Evolutionary conservation across 1,284 basidiomycete genomes (phyloP), one percentile per base, ranked within the genome.

Genomic region (Cryptococcus hybrid): DNA sequence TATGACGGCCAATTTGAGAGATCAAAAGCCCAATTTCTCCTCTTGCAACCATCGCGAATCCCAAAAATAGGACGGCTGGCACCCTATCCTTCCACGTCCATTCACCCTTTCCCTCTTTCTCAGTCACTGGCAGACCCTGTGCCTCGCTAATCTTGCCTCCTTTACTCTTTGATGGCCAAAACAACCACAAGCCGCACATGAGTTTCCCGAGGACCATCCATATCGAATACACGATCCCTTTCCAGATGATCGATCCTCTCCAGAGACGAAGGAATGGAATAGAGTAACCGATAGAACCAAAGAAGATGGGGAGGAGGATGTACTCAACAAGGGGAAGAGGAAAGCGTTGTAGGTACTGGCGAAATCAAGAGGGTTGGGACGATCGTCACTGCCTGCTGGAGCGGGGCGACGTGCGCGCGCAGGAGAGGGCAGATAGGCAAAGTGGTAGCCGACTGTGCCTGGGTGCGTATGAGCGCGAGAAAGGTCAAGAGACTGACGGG

Each of bases 241-340:
- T 71, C 84, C 84, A 85, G 52, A 84, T 70, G 49, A 81, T 73
- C 1, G 45, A 60, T n/a, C n/a, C 81, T 2, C 65, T 64, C 74
- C 81, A 84, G 12, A 85, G 71, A 0, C 78, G 71, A 9, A 80
- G 68, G 63, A 85, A 82, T 0, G 84, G 84, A 42, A 85, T 82
- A 0, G 82, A 81, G 56, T 79, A 81, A 1, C 84, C 84, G 46
- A 85, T 82, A 30, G 81, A 82, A 3, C 80, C 79, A 61, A 85
- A 85, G 76, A 85, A 84, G 35, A 85, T 72, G 1, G 84, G 83
- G 0, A 79, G 74, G 18, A 84, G 71, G 37, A 84, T 52, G 54
- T 74, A 68, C 12, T 67, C 65, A 34, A 79, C 76, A 2, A 79
- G 35, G 0, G 77, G 1, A 67, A 65, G 40, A 82, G 60, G n/a